phyloP scores from a whole-genome alignment of 108 stramenopile genomes.

The Epipyxis sp. region DNA sequence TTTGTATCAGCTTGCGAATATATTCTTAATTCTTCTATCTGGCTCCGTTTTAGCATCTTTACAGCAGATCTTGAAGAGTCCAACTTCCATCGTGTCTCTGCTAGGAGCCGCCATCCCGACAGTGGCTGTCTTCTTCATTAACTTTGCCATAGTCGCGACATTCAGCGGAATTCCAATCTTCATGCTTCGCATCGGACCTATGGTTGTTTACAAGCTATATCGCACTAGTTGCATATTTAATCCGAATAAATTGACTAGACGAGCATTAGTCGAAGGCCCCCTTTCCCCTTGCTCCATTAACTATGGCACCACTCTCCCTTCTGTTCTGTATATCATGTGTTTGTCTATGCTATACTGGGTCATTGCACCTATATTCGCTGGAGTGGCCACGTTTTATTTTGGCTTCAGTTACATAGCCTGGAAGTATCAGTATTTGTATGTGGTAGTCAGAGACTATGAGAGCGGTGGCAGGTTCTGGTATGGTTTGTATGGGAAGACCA shows the following conservation, averaged over 20 bases:
- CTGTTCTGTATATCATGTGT: not conserved
- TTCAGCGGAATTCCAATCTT: not conserved
- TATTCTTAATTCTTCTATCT: not conserved
- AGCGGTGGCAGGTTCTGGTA: conserved; percentile 34
- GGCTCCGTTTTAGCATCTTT: conserved; percentile 7
- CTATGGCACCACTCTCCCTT: conserved; percentile 22
- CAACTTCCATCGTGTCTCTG: not conserved
- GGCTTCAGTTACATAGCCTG: not conserved
- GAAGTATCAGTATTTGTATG: conserved; percentile 25
- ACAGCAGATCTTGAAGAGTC: not conserved
- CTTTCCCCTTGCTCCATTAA: not conserved
- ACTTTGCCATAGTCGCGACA: conserved; percentile 18
- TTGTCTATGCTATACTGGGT: conserved; percentile 5
- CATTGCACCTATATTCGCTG: conserved; percentile 5
- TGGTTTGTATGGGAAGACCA: conserved; percentile 4
- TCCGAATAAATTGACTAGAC: not conserved
- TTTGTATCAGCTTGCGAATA: conserved; percentile 23
- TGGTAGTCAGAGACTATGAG: not conserved
- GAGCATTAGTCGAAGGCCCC: conserved; percentile 21
- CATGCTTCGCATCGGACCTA: not conserved
- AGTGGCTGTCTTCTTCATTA: conserved; percentile 23
- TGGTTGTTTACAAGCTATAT: not conserved
- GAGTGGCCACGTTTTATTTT: not conserved
- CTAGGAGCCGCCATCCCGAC: conserved; percentile 1
- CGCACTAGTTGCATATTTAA: not conserved